Conservation (phyloP, 2,329 filamentous ascomycete species). For the Shiraia sp. region DNA sequence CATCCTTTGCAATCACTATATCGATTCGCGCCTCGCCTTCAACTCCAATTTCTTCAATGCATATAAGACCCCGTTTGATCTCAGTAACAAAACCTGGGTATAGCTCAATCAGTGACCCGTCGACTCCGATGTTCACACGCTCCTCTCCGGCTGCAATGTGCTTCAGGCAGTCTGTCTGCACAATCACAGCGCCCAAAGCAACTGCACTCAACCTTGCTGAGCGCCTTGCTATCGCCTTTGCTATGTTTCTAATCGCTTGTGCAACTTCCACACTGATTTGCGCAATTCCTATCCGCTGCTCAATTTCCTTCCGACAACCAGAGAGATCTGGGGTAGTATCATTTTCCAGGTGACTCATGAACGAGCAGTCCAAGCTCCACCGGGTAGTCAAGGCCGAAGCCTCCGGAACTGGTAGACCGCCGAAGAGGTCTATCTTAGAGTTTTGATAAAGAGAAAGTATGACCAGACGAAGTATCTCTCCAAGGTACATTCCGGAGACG, state of each 20-base stretch:
- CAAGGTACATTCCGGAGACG: constrained; percentile 86
- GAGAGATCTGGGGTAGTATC: constrained; percentile 67
- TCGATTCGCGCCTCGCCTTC: constrained; percentile 78
- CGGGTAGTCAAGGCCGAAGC: constrained; percentile 67
- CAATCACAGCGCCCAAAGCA: constrained; percentile 76
- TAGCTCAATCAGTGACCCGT: constrained; percentile 88
- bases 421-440: background rate
- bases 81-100: constrained; percentile 87
- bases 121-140: constrained; percentile 79
- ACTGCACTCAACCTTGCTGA: constrained; percentile 88
- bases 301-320: constrained; percentile 62
- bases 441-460: constrained; percentile 61
- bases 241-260: constrained; percentile 77
- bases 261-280: constrained; percentile 77
- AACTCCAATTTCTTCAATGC: constrained; percentile 73
- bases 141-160: constrained; percentile 59
- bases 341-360: constrained; percentile 81
- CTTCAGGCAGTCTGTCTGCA: constrained; percentile 73
- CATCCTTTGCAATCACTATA: constrained; percentile 93
- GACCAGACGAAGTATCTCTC: constrained; percentile 80
- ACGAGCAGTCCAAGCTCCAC: constrained; percentile 85
- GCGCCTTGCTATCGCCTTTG: constrained; percentile 79
- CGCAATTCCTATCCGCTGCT: constrained; percentile 71
- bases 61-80: constrained; percentile 76
- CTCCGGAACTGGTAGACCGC: constrained; percentile 26